phyloP scores from a whole-genome alignment of 2,329 filamentous ascomycete genomes.

The Diatrype stigma region DNA sequence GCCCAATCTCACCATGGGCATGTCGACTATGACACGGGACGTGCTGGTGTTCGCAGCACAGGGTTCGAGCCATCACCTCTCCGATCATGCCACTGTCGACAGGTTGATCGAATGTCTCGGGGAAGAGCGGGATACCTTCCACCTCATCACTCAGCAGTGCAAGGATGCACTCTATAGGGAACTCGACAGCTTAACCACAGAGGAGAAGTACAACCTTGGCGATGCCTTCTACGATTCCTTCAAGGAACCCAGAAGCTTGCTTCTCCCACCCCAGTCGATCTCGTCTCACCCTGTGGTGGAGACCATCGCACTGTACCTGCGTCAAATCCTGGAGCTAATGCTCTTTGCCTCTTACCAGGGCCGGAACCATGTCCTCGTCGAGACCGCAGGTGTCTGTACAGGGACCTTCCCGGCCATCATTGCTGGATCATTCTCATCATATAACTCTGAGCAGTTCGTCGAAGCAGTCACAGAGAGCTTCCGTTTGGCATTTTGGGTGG shows the following conservation, averaged over 20 bases:
- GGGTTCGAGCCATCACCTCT: slow-evolving; percentile 4
- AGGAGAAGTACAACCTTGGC: neutral
- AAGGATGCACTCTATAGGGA: neutral
- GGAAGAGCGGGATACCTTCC: neutral
- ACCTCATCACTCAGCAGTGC: neutral
- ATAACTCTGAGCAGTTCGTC: slow-evolving; percentile 1
- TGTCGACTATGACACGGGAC: neutral
- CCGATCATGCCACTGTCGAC: neutral
- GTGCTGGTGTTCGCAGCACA: slow-evolving; percentile 5
- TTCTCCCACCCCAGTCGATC: slow-evolving; percentile 1
- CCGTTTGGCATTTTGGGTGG: slow-evolving; percentile 4
- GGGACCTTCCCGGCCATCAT: slow-evolving; percentile 1
- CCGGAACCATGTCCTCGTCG: neutral
- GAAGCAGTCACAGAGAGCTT: neutral
- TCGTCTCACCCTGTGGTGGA: slow-evolving; percentile 1
- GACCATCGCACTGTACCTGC: slow-evolving; percentile 3
- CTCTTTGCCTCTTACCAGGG: neutral
- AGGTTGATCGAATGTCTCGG: neutral
- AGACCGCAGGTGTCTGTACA: slow-evolving; percentile 4
- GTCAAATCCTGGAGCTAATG: slow-evolving; percentile 3
- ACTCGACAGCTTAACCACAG: neutral
- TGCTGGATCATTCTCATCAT: neutral
- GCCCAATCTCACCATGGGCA: neutral
- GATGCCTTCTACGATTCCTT: neutral
- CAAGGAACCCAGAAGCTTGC: neutral